A percentile compares a stretch with the other conserved stretches of the same genome.
Conservation (phyloP, 169 alveolate species). For the Plasmodium chabaudi region DNA sequence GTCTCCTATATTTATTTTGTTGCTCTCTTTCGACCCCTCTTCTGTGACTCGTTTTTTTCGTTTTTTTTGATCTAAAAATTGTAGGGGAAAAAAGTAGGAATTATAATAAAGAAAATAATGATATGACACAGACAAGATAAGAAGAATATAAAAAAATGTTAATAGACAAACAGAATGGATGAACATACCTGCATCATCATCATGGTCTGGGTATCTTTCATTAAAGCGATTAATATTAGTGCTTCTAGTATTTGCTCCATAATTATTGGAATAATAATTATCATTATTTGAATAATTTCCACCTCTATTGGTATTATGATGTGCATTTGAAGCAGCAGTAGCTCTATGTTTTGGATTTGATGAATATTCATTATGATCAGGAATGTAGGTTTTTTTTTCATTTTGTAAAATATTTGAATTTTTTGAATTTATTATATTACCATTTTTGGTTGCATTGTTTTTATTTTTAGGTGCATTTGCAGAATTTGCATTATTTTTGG, state of each 20-base stretch:
- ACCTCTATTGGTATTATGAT: conserved; percentile 3
- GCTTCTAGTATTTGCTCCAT: background rate
- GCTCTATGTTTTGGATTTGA: background rate
- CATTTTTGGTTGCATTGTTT: conserved; percentile 21
- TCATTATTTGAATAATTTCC: conserved; percentile 6
- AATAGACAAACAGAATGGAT: background rate
- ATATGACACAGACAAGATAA: background rate
- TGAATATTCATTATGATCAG: conserved; percentile 19
- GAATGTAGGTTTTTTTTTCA: background rate
- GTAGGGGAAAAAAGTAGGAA: background rate
- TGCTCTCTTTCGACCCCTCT: conserved; percentile 85
- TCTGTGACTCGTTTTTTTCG: conserved; percentile 85
- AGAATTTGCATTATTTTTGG: conserved; percentile 7
- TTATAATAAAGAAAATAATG: background rate
- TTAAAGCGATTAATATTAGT: conserved; percentile 7
- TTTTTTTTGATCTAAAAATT: conserved; percentile 57
- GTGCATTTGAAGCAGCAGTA: conserved; percentile 10
- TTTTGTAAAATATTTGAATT: conserved; percentile 13
- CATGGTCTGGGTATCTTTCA: background rate
- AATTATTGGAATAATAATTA: conserved; percentile 10
- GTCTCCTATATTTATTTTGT: conserved; percentile 86
- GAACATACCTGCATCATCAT: conserved; percentile 16
- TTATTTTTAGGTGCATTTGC: conserved; percentile 13
- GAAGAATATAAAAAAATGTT: background rate
- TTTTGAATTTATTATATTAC: conserved; percentile 9